Base-by-base conservation (phyloP, 495 filamentous ascomycete genomes). In the Hypoxylon cercidicola region DNA sequence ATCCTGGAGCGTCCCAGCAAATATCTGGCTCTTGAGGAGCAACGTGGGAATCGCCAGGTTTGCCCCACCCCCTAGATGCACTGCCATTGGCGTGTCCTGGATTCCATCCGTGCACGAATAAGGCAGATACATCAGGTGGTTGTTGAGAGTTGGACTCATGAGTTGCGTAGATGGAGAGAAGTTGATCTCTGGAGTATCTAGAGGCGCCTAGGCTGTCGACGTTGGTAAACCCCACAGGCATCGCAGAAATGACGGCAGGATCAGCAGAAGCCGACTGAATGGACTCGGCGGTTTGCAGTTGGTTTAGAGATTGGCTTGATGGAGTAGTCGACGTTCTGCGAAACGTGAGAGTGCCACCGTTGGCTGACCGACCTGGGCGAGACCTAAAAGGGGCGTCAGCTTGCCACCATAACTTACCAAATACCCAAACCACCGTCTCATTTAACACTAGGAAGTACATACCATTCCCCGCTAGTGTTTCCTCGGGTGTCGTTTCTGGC, bases 1-100 rank as follows among this genome's bases (percentile, higher is more conserved):
- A 82, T 30, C 93, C 94, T 43, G 85, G 83, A 53, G 85, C 77
- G 69, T 97, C 94, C 95, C 96, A 99, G 72, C 96, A 98, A 45
- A 93, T 81, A 60, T 93, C 91, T 1, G 87, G 90, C 44, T 88
- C 93, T 71, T 81, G 79, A 62, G 82, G 80, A 40, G 77, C 76
- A 55, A 86, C 80, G 59, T 78, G 77, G 30, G 89, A 87, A 35
- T 96, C 91, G 50, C 88, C 85, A 66, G 84, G 82, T 74, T 90
- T 91, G 32, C 90, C 91, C 93, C 93, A 97, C 32, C 85, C 82
- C 11, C 88, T 84, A 61, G 87, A 82, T 48, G 80, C 78, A 49
- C 77, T 70, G 21, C 89, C 85, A 70, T 90, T 90, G 23, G 83
- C 75, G 23, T 85, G 79, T 47, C 84, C 85, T 13, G 93, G 92